Conservation (phyloP, 1,284 basidiomycete genomes). For the Peniophora sp. region DNA sequence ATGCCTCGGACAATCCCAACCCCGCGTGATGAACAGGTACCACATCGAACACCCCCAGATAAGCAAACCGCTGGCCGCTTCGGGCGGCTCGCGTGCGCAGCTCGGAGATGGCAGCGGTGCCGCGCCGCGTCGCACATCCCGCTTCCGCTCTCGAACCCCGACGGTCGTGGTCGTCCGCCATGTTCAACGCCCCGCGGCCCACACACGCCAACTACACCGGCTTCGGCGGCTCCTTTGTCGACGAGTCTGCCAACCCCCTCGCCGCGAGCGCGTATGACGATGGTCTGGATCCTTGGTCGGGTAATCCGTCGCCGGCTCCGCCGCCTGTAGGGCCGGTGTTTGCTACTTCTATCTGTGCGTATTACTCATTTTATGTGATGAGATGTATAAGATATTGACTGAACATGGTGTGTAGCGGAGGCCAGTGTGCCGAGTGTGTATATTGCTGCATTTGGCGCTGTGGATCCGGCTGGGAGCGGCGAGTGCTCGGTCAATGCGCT, state of each 20-base stretch:
- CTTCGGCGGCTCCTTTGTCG: slow-evolving; percentile 67
- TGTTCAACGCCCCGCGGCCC: slow-evolving; percentile 76
- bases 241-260: slow-evolving; percentile 56
- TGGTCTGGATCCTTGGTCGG: slow-evolving; percentile 83
- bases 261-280: slow-evolving; percentile 67
- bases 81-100: not conserved
- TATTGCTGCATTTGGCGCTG: slow-evolving; percentile 60
- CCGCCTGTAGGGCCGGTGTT: slow-evolving; percentile 52
- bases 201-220: slow-evolving; percentile 57
- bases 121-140: too few species aligned
- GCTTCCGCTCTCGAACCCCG: slow-evolving; percentile 1
- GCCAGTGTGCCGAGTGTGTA: slow-evolving; percentile 78
- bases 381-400: slow-evolving; percentile 1
- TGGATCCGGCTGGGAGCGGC: slow-evolving; percentile 60
- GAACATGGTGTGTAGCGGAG: slow-evolving; percentile 37
- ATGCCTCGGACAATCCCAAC: too few species aligned
- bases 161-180: slow-evolving; percentile 25
- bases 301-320: slow-evolving; percentile 68
- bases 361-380: not conserved
- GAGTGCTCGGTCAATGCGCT: slow-evolving; percentile 76
- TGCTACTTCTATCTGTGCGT: slow-evolving; percentile 61
- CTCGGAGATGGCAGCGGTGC: not conserved
- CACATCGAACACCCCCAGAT: too few species aligned
- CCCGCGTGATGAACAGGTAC: too few species aligned
- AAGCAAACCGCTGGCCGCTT: not conserved